Evolutionary conservation across 2,329 filamentous ascomycete genomes (phyloP).

Genomic region (Cordyceps pruinosa): DNA sequence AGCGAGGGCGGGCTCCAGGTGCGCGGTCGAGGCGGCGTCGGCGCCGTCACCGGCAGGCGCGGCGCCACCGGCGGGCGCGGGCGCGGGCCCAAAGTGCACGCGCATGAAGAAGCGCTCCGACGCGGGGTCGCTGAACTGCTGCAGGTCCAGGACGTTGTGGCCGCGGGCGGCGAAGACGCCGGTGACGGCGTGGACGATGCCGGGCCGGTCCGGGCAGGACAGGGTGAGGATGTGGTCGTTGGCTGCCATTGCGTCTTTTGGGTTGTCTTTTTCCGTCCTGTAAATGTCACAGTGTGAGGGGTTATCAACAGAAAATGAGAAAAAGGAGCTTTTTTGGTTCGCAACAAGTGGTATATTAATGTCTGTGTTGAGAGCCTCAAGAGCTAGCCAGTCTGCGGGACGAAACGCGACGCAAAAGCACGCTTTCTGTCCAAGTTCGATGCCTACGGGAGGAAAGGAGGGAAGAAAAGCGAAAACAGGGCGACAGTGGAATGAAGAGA

Average conservation of each 20-base stretch:
- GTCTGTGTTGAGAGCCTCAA: conserved; percentile 12
- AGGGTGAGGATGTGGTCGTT: conserved; percentile 68
- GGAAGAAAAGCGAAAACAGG: not conserved
- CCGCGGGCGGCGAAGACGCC: conserved; percentile 65
- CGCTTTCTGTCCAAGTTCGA: not conserved
- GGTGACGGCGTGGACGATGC: conserved; percentile 80
- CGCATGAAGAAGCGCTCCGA: conserved; percentile 82
- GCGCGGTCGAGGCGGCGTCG: conserved; percentile 33
- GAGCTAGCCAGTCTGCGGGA: conserved; percentile 6
- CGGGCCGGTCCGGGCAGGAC: conserved; percentile 76
- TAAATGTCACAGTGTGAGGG: conserved; percentile 3
- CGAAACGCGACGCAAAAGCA: not conserved
- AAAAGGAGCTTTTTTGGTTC: conserved; percentile 5
- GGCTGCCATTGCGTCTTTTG: conserved; percentile 27
- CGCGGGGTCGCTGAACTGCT: conserved; percentile 73
- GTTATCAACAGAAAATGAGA: not conserved
- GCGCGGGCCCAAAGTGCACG: conserved; percentile 66
- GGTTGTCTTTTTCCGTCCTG: not conserved
- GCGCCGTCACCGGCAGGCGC: no score
- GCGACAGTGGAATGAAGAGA: not conserved
- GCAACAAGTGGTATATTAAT: conserved; percentile 14
- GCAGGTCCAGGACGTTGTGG: conserved; percentile 76
- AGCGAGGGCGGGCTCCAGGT: conserved; percentile 50
- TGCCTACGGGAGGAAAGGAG: not conserved
- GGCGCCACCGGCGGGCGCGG: no score